Evolutionary conservation across 2,329 filamentous ascomycete genomes (phyloP), one percentile per base, ranked within the genome.

Genomic region (Scopulariopsis brevicaulis): DNA sequence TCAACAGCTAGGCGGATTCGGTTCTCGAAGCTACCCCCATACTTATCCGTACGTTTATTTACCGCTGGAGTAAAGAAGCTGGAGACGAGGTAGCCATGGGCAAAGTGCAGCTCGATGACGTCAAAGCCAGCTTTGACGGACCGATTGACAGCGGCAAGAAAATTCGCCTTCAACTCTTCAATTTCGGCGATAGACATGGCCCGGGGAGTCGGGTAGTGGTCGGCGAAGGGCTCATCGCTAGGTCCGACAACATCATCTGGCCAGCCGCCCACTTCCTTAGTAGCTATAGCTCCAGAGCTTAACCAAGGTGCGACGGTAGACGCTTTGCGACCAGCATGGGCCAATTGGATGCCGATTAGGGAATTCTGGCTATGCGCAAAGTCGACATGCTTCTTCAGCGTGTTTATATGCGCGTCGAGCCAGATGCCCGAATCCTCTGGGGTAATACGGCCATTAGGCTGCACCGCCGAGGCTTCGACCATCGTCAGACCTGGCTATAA

Each of bases 21-120:
- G 71, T 93, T 92, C 72, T 88, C 85, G 62, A 87, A 86, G 53
- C 74, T 80, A 1, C 86, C 86, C 24, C 86, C 86, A 64, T 89
- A 89, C 58, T 77, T 65, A 65, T 89, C 86, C 0, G 77, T 87
- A 15, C 89, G 79, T 55, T 81, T 73, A 70, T 94, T 94, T 18
- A 77, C 77, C 0, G 79, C 78, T 0, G 89, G 87, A 0, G 82
- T 84, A 3, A 91, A 60, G 74, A 93, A 94, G 2, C 75, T 72
- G 64, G 85, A 82, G 0, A 93, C 72, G 0, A 94, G 78, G 66
- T 92, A 94, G 1, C 89, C 89, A 65, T 94, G 89, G 0, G 89
- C 90, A 63, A 79, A 81, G 72, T 94, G 90, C 55, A 95, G 82
- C 69, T 84, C 85, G 18, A 89, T 77, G 4, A 82, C 81, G 64